Evolutionary conservation across 2,329 filamentous ascomycete species (phyloP).

Genomic region (Thelonectria rubi): DNA sequence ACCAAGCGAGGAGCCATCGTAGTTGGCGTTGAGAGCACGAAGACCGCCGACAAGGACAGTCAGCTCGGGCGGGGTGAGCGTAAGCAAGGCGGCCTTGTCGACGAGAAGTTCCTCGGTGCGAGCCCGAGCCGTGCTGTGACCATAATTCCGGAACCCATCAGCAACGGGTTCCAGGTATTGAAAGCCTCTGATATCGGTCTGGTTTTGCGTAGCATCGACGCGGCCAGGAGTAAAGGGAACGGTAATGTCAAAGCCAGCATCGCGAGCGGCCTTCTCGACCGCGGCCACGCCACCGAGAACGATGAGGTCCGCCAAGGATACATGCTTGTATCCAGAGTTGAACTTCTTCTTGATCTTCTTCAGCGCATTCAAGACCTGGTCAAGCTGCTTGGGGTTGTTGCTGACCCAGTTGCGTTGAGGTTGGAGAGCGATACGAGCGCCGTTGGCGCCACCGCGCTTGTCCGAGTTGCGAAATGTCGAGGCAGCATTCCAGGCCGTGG

Average conservation of each 20-base stretch:
- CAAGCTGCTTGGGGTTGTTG: conserved; percentile 76
- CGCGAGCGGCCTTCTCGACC: conserved; percentile 73
- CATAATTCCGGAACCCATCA: conserved; percentile 87
- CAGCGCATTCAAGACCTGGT: conserved; percentile 67
- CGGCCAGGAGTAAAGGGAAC: conserved; percentile 81
- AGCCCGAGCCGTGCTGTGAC: conserved; percentile 67
- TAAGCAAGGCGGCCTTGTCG: conserved; percentile 76
- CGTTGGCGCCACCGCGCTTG: conserved; percentile 86
- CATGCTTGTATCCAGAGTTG: conserved; percentile 70
- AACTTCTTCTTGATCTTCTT: conserved; percentile 73
- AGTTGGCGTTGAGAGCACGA: conserved; percentile 75
- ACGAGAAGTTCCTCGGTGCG: conserved; percentile 75
- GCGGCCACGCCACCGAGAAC: conserved; percentile 77
- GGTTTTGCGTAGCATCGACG: conserved; percentile 74
- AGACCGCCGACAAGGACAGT: conserved; percentile 77
- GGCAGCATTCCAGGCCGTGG: conserved; percentile 74
- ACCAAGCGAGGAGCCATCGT: conserved; percentile 72
- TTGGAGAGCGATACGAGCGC: conserved; percentile 77
- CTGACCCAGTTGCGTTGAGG: conserved; percentile 77
- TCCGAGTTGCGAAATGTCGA: conserved; percentile 78
- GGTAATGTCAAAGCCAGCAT: conserved; percentile 56
- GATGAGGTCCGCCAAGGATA: conserved; percentile 82
- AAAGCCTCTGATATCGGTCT: conserved; percentile 74
- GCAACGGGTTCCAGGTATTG: conserved; percentile 71
- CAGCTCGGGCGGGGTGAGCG: conserved; percentile 74